phyloP scores from a whole-genome alignment of 495 filamentous ascomycete genomes.

The Astrothelium subdiscretum region DNA sequence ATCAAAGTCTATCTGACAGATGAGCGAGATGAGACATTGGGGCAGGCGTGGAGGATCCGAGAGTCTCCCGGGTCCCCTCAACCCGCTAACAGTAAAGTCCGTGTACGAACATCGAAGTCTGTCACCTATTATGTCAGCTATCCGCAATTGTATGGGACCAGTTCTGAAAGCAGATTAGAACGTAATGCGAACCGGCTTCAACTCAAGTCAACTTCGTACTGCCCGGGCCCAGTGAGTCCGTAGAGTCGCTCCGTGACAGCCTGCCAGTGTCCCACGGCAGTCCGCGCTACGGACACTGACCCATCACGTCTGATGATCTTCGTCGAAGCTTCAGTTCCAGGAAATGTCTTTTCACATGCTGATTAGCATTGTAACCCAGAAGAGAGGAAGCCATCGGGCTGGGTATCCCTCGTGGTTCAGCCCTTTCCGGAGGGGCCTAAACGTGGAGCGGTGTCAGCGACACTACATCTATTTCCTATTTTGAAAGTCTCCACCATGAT shows the following conservation, averaged over 20 bases:
- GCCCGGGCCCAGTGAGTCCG: background rate
- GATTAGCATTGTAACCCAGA: background rate
- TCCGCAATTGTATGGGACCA: background rate
- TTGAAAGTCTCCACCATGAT: background rate
- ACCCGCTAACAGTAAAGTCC: background rate
- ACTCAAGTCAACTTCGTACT: background rate
- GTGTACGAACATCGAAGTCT: background rate
- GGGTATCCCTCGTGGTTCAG: background rate
- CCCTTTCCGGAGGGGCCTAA: background rate
- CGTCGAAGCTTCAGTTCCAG: background rate
- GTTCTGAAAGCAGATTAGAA: background rate
- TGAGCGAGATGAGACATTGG: background rate
- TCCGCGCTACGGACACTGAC: background rate
- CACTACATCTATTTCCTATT: background rate
- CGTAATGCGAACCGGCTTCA: background rate
- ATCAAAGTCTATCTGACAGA: conserved; percentile 2
- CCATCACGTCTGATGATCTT: background rate
- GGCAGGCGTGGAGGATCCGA: background rate
- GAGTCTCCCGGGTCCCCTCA: conserved; percentile 3
- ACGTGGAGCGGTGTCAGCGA: background rate
- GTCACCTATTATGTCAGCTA: background rate
- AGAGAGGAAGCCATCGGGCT: background rate
- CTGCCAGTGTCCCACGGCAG: background rate
- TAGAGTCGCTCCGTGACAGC: background rate
- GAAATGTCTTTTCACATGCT: background rate